These are phyloP conservation scores for Podaxis rugospora DNA, from an alignment of 768 basidiomycete genomes.

Conservation along the genomic window DNA sequence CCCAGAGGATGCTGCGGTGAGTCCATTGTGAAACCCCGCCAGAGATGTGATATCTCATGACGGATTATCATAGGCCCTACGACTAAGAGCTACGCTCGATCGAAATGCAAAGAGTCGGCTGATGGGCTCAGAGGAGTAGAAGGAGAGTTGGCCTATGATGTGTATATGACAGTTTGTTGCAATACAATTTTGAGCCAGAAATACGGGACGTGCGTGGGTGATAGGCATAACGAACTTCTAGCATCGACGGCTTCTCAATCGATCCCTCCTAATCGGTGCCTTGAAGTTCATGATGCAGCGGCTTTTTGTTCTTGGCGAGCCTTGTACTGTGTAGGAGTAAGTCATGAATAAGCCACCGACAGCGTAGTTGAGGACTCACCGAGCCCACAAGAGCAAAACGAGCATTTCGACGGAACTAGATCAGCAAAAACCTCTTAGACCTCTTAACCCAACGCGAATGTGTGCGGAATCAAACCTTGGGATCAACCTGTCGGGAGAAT, in stretches of 20 bases:
- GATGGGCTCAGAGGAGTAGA: constrained; percentile 2
- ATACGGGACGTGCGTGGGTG: neutral
- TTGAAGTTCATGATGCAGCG: constrained; percentile 31
- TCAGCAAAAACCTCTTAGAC: constrained; percentile 8
- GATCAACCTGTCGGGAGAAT: constrained; percentile 54
- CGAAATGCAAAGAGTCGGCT: constrained; percentile 34
- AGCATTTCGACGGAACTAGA: constrained; percentile 83
- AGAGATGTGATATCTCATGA: neutral
- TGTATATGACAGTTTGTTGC: neutral
- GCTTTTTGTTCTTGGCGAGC: constrained; percentile 61
- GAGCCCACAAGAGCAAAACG: constrained; percentile 70
- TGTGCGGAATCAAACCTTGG: constrained; percentile 52
- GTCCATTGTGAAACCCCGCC: constrained; percentile 19
- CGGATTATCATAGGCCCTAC: constrained; percentile 47
- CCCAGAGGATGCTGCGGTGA: constrained; percentile 79
- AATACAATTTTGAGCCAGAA: neutral
- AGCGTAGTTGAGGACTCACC: constrained; percentile 38
- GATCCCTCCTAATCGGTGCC: neutral
- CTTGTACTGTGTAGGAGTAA: constrained; percentile 42
- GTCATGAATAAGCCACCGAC: neutral
- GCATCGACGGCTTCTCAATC: neutral
- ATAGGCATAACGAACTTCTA: neutral
- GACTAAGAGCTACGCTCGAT: constrained; percentile 64
- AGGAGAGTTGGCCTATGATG: neutral
- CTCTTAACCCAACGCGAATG: neutral